phyloP scores from a whole-genome alignment of 2,329 filamentous ascomycete genomes.

The Hypoxylon sp. region DNA sequence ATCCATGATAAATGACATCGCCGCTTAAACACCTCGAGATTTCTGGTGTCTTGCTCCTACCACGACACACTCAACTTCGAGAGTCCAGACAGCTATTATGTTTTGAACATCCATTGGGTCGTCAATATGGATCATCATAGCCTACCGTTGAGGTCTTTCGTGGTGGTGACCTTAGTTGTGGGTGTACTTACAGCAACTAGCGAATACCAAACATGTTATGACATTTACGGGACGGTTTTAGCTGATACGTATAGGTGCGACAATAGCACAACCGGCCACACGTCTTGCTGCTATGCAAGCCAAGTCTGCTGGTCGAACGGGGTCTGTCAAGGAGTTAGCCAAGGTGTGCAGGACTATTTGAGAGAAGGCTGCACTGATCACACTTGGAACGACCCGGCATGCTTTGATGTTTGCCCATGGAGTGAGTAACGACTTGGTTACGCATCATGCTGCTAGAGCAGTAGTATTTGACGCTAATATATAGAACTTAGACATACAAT shows the following conservation, averaged over 20 bases:
- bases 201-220: conserved; percentile 24
- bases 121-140: not conserved
- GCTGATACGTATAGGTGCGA: conserved; percentile 14
- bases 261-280: conserved; percentile 24
- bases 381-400: conserved; percentile 22
- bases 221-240: conserved; percentile 10
- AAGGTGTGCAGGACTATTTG: conserved; percentile 11
- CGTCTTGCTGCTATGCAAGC: conserved; percentile 22
- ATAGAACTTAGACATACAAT: not conserved
- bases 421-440: not conserved
- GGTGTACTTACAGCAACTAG: conserved; percentile 7
- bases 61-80: too few relatives aligned
- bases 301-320: conserved; percentile 32
- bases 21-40: not conserved
- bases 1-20: too few relatives aligned
- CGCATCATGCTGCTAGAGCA: not conserved
- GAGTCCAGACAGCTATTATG: not conserved
- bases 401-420: conserved; percentile 26
- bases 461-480: conserved; percentile 3
- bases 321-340: conserved; percentile 12
- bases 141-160: not conserved
- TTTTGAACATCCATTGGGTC: not conserved
- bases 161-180: not conserved
- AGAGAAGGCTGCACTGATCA: conserved; percentile 26
- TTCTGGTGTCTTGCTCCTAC: too few relatives aligned